Evolutionary conservation across 176 grass and related monocot genomes (phyloP), one percentile per base, ranked within the genome.

Genomic region (Juncus inflexus): DNA sequence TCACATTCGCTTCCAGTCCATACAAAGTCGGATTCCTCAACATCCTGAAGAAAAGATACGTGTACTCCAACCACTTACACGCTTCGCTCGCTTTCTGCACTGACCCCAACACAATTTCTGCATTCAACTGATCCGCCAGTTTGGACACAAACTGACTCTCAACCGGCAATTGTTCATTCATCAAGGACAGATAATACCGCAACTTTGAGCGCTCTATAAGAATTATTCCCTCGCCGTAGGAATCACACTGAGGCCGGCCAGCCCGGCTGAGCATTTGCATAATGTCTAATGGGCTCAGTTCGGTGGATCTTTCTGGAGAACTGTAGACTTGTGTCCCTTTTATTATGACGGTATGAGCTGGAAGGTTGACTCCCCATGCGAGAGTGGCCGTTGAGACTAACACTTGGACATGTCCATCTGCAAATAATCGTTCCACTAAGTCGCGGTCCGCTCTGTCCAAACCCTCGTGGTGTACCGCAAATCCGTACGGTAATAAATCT

Each of bases 211-310:
- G 81, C 15, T 84, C 81, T 49, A 84, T 92, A 60, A 92, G 66
- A 58, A 92, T 92, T 74, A 92, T 88, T 61, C 89, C 84, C 70
- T 92, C 89, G 61, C 89, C 89, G 47, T 87, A 83, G 37, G 89
- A 84, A 50, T 88, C 89, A 73, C 87, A 92, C 74, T 92, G 89
- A 14, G 89, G 89, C 78, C 89, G 86, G 74, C 89, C 89, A 59
- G 89, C 89, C 81, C 81, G 89, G 59, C 89, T 84, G 81, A 92
- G 89, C 89, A 92, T 92, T 63, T 92, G 89, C 89, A 92, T 88
- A 52, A 92, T 83, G 76, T 91, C 89, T 19, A 91, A 40, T 28
- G 89, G 89, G 69, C 89, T 91, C 76, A 92, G 67, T 69, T 92
- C 89, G 52, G 89, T 88, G 84, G 84, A 92, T 58, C 89, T 84